Percentiles rank a stretch among this genome's conserved stretches.
These are phyloP conservation scores for Lactifluus subvellereus DNA, from an alignment of 768 basidiomycete genomes.

Conservation along the genomic window DNA sequence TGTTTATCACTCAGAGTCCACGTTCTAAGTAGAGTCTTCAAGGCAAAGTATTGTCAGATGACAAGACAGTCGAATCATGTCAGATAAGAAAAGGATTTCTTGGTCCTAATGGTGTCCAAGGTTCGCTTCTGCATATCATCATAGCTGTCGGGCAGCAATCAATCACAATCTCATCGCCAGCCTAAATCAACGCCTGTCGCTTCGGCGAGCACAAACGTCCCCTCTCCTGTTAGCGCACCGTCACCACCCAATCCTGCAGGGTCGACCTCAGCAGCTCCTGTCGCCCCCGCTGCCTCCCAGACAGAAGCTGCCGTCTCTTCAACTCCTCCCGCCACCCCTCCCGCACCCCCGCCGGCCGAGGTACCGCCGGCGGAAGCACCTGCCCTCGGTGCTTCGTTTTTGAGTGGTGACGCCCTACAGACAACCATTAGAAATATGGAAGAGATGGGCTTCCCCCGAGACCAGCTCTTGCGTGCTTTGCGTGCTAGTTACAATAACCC, in stretches of 20 bases:
- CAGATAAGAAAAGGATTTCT: slow-evolving; percentile 98
- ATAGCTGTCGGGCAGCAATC: not conserved
- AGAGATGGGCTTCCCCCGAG: slow-evolving; percentile 91
- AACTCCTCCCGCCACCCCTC: slow-evolving; percentile 29
- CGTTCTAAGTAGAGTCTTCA: slow-evolving; percentile 15
- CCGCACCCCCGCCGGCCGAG: slow-evolving; percentile 29
- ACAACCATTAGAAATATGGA: slow-evolving; percentile 74
- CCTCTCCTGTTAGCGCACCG: slow-evolving; percentile 29
- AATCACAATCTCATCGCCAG: slow-evolving; percentile 30
- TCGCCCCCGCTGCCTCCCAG: slow-evolving; percentile 33
- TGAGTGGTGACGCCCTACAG: slow-evolving; percentile 74
- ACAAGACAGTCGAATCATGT: slow-evolving; percentile 80
- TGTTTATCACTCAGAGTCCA: slow-evolving; percentile 10
- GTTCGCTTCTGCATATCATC: slow-evolving; percentile 37
- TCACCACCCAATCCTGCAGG: slow-evolving; percentile 29
- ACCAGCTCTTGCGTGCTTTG: slow-evolving; percentile 78
- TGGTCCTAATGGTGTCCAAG: slow-evolving; percentile 99
- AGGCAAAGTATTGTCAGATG: slow-evolving; percentile 91
- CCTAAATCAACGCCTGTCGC: slow-evolving; percentile 47
- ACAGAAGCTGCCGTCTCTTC: slow-evolving; percentile 32
- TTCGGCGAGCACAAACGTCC: slow-evolving; percentile 29
- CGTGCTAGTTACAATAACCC: slow-evolving; percentile 97
- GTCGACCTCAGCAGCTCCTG: slow-evolving; percentile 31
- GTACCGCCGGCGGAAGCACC: slow-evolving; percentile 7
- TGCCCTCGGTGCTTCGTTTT: slow-evolving; percentile 54